These are phyloP conservation scores for Tylopilus subfusipes DNA, from an alignment of 768 basidiomycete genomes.

Conservation along the genomic window DNA sequence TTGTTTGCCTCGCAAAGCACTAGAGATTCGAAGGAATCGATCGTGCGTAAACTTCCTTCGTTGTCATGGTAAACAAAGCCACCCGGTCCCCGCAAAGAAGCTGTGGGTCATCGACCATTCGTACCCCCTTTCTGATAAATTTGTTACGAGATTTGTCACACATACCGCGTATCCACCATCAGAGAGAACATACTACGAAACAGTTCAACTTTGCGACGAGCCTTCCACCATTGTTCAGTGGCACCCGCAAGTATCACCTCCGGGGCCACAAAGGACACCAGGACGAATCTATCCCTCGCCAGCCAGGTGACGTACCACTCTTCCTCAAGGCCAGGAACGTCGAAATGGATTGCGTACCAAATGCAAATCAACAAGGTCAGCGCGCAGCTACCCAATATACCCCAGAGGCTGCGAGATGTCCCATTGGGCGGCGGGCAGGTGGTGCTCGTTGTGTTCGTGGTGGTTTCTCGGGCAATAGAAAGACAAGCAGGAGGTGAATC, in stretches of 20 bases:
- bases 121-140: not conserved
- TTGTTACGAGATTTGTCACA: not conserved
- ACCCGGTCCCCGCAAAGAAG: not conserved
- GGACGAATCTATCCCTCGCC: not conserved
- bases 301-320: no score
- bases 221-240: not conserved
- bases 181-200: not conserved
- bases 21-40: not conserved
- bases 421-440: no score
- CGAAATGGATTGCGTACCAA: not conserved
- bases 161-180: not conserved
- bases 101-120: not conserved
- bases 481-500: no score
- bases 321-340: not conserved
- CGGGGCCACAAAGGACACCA: not conserved
- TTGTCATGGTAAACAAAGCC: not conserved
- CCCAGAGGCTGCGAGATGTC: not conserved
- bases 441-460: no score
- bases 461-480: no score
- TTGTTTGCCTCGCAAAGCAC: not conserved
- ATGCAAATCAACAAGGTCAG: conserved; percentile 2
- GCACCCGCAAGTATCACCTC: not conserved
- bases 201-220: not conserved
- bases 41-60: not conserved
- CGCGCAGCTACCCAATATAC: not conserved